Conservation (phyloP, 305 asterid species). For the Fraxinus xanthoxyloides region DNA sequence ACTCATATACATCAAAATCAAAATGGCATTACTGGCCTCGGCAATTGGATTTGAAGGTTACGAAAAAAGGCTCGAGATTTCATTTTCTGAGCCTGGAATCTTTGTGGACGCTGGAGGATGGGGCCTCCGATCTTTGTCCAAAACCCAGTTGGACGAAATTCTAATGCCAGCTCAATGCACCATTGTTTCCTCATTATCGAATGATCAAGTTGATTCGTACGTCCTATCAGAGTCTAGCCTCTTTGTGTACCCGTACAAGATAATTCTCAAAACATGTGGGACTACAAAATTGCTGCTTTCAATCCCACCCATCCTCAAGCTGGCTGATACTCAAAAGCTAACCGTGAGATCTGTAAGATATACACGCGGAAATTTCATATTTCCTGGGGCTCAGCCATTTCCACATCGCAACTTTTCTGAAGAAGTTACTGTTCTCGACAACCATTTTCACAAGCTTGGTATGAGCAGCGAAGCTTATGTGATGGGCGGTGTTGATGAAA, state of each 20-base stretch:
- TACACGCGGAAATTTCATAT: constrained; percentile 45
- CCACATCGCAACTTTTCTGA: constrained; percentile 42
- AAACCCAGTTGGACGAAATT: constrained; percentile 37
- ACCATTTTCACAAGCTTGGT: constrained; percentile 31
- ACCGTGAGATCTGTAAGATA: constrained; percentile 40
- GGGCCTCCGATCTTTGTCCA: constrained; percentile 39
- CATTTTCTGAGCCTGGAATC: constrained; percentile 31
- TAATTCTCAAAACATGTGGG: constrained; percentile 44
- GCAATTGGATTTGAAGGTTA: constrained; percentile 51
- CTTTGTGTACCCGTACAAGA: constrained; percentile 39
- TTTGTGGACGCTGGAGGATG: constrained; percentile 27
- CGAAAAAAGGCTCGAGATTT: constrained; percentile 43
- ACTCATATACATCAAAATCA: constrained; percentile 4
- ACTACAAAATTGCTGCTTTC: constrained; percentile 42
- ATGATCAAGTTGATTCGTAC: constrained; percentile 40
- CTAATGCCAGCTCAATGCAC: constrained; percentile 47
- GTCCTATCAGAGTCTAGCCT: constrained; percentile 53
- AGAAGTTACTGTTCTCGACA: constrained; percentile 38
- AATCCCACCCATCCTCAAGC: constrained; percentile 33
- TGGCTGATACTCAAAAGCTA: constrained; percentile 31
- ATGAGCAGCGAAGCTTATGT: constrained; percentile 31
- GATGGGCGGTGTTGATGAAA: constrained; percentile 28
- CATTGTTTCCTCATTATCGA: constrained; percentile 35
- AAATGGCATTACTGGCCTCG: constrained; percentile 34
- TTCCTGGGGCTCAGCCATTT: constrained; percentile 44